Conservation (phyloP, 179 eudicot genomes). For the Heliamphora pulchella region DNA sequence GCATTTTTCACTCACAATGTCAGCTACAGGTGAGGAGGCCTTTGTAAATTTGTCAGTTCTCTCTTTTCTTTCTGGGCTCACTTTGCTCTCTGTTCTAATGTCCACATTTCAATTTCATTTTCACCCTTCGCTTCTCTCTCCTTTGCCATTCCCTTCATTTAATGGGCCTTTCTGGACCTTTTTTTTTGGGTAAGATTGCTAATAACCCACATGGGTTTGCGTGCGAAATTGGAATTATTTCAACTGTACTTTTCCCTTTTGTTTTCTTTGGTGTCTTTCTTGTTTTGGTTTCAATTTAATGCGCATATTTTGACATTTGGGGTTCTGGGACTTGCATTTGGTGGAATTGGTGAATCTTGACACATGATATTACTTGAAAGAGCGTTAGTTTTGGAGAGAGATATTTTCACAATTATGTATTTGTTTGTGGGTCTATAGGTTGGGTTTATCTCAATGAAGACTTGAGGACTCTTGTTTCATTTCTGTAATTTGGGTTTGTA, state of each 20-base stretch:
- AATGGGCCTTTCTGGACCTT: neutral
- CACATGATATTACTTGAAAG: neutral
- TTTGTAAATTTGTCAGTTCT: neutral
- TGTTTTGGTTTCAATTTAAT: neutral
- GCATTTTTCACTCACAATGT: constrained; percentile 24
- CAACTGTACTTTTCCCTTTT: neutral
- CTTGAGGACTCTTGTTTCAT: neutral
- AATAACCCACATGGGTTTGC: neutral
- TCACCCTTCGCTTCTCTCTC: neutral
- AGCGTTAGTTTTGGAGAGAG: constrained; percentile 1
- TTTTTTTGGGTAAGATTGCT: neutral
- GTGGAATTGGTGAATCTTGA: constrained; percentile 5
- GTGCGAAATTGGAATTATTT: neutral
- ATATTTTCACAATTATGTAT: neutral
- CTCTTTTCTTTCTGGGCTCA: neutral
- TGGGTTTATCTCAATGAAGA: neutral
- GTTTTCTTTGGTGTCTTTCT: neutral
- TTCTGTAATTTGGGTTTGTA: neutral
- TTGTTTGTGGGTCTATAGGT: neutral
- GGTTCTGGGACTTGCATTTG: constrained; percentile 11
- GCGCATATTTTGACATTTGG: neutral
- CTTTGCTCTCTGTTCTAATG: neutral
- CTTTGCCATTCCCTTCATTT: neutral
- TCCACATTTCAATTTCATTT: neutral
- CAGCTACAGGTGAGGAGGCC: constrained; percentile 27